Base-by-base conservation (phyloP, 257 asterid genomes). In the Solanum ahanhuiri region DNA sequence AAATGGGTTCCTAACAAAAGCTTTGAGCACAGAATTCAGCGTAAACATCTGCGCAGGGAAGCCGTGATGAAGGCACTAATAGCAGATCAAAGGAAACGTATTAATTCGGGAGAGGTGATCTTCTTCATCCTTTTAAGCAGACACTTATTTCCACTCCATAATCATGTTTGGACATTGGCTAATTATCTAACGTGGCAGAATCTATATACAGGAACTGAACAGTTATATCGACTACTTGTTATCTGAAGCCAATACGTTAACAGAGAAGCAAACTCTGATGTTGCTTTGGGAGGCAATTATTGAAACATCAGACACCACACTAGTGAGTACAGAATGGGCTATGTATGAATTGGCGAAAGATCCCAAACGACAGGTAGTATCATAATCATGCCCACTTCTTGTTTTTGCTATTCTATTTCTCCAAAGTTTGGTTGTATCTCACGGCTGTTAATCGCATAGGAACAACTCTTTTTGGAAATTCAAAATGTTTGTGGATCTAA, bases 271-370 rank as follows among this genome's bases (percentile, higher is more conserved):
- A 87, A 76, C 90, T 20, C 84, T 91, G 66, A 94, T 93, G 98
- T 89, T 95, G 51, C 11, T 91, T 23, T 96, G 99, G 99, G 99
- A 96, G 93, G 88, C 87, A 86, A 94, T 96, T 67, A 95, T 95
- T 23, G 99, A 92, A 91, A 72, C 99, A 39, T 93, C 99, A 3
- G 99, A 96, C 83, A 95, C 99, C 41, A 91, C 93, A 4, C 71
- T 93, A 82, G 98, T 94, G 73, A 37, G 93, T 33, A 84, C 98
- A 2, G 98, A 96, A 89, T 96, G 99, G 99, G 98, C 98, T 15
- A 93, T 96, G 93, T 95, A 93, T 81, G 98, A 96, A 88, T 95
- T 96, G 54, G 93, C 98, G 66, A 93, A 91, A 91, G 91, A 93
- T 91, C 94, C 89, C 9, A 90, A 88, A 34, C 90, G 87, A 83